phyloP scores from a whole-genome alignment of 2,329 filamentous ascomycete species.

The Sporothrix protearum region DNA sequence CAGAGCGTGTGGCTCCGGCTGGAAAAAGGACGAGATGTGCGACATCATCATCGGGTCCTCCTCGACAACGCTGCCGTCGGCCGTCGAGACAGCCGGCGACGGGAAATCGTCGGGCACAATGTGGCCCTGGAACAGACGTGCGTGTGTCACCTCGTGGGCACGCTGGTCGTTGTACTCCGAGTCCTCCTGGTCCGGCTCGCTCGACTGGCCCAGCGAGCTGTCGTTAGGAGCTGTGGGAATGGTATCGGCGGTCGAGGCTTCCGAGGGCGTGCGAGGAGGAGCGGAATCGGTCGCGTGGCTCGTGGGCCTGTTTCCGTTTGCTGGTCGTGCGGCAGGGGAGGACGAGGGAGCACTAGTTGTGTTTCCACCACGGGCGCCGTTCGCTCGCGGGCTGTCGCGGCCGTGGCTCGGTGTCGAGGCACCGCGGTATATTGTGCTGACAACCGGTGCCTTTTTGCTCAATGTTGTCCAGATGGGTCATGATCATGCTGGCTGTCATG shows the following conservation, averaged over 20 bases:
- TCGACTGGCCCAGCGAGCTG: slow-evolving; percentile 20
- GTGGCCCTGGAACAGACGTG: slow-evolving; percentile 86
- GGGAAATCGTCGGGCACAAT: slow-evolving; percentile 92
- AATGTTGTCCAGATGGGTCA: slow-evolving; percentile 62
- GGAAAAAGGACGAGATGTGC: slow-evolving; percentile 74
- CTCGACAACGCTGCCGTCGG: slow-evolving; percentile 62
- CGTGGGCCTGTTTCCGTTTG: neutral
- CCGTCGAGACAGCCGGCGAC: slow-evolving; percentile 68
- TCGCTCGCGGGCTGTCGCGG: neutral
- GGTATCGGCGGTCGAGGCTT: slow-evolving; percentile 4
- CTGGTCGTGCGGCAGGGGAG: neutral
- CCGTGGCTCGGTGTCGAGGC: neutral
- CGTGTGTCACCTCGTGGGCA: slow-evolving; percentile 85
- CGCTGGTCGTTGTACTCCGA: slow-evolving; percentile 71
- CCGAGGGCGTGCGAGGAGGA: neutral
- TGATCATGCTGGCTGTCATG: slow-evolving; percentile 73
- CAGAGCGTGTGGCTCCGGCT: slow-evolving; percentile 64
- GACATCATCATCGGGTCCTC: slow-evolving; percentile 80
- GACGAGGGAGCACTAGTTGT: neutral
- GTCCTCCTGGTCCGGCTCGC: slow-evolving; percentile 40
- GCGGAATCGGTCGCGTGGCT: neutral
- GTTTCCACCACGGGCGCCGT: neutral
- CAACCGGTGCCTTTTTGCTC: slow-evolving; percentile 37
- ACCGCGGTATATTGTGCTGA: slow-evolving; percentile 18
- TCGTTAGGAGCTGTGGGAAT: neutral